Conservation (phyloP, 2,329 filamentous ascomycete species). For the Chaetomium sp. region DNA sequence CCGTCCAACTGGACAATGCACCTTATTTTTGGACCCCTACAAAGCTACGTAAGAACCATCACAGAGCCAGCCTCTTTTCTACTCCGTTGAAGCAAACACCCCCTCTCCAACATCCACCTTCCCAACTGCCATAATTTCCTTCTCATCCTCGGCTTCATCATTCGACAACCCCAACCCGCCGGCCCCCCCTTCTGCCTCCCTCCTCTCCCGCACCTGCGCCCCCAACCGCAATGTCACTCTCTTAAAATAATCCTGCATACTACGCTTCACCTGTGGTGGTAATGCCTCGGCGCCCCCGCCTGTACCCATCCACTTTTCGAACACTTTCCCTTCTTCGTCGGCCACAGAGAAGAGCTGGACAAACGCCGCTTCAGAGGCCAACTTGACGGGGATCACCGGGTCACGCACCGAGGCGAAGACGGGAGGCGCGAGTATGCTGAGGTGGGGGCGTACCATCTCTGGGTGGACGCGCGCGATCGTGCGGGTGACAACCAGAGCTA, state of each 20-base stretch:
- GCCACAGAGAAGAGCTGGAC: conserved; percentile 85
- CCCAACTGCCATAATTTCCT: conserved; percentile 92
- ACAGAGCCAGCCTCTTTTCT: neutral
- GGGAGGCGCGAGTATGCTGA: conserved; percentile 70
- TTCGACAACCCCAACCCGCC: conserved; percentile 80
- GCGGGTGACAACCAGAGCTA: conserved; percentile 80
- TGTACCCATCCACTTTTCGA: conserved; percentile 72
- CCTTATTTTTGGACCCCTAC: too few relatives aligned
- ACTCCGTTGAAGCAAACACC: conserved; percentile 30
- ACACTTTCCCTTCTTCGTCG: conserved; percentile 76
- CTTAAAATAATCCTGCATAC: conserved; percentile 97
- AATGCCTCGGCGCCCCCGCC: conserved; percentile 56
- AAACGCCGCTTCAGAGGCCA: conserved; percentile 91
- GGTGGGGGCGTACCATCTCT: conserved; percentile 74
- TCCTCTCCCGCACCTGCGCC: conserved; percentile 80
- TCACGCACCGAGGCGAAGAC: conserved; percentile 90
- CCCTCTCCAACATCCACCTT: conserved; percentile 73
- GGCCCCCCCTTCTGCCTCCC: conserved; percentile 82
- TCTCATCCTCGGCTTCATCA: conserved; percentile 91
- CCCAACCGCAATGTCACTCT: conserved; percentile 78
- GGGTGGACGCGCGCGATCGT: conserved; percentile 75
- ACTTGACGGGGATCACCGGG: conserved; percentile 86
- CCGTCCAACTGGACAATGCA: too few relatives aligned
- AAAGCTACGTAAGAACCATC: neutral
- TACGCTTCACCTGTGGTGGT: conserved; percentile 68